phyloP scores from a whole-genome alignment of 306 rosid genomes.

The Ormosia semicastrata region DNA sequence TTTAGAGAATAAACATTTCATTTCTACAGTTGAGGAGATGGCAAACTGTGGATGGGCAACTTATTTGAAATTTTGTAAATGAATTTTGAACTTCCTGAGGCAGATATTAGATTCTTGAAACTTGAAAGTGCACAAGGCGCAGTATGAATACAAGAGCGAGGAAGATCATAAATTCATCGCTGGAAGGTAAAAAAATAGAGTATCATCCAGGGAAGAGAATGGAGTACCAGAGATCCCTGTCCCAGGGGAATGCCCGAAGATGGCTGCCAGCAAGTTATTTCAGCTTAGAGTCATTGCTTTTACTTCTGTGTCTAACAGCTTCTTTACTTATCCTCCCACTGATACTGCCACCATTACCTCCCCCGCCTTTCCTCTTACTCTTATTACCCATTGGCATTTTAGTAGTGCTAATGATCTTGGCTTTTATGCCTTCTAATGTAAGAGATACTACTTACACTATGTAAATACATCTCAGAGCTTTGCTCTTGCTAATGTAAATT shows the following conservation, averaged over 20 bases:
- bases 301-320: constrained; percentile 45
- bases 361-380: constrained; percentile 55
- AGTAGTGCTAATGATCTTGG: constrained; percentile 48
- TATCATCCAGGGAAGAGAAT: constrained; percentile 19
- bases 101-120: not conserved
- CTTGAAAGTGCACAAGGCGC: not conserved
- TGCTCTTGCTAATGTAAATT: not conserved
- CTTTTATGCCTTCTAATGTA: constrained; percentile 59
- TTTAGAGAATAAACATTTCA: not conserved
- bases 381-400: constrained; percentile 53
- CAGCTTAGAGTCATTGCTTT: constrained; percentile 48
- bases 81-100: constrained; percentile 19
- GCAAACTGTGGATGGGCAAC: not conserved
- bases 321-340: constrained; percentile 57
- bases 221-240: constrained; percentile 28
- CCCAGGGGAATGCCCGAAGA: constrained; percentile 43
- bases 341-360: constrained; percentile 60
- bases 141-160: constrained; percentile 4
- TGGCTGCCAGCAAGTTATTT: constrained; percentile 36
- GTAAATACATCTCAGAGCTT: constrained; percentile 2
- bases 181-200: not conserved
- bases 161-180: not conserved
- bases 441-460: constrained; percentile 43
- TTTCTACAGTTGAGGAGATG: not conserved
- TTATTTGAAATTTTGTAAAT: constrained; percentile 10